Evolutionary conservation across 176 grass and related monocot species (phyloP), one percentile per base, ranked within the genome.

Genomic region (Bolboschoenus planiculmis): DNA sequence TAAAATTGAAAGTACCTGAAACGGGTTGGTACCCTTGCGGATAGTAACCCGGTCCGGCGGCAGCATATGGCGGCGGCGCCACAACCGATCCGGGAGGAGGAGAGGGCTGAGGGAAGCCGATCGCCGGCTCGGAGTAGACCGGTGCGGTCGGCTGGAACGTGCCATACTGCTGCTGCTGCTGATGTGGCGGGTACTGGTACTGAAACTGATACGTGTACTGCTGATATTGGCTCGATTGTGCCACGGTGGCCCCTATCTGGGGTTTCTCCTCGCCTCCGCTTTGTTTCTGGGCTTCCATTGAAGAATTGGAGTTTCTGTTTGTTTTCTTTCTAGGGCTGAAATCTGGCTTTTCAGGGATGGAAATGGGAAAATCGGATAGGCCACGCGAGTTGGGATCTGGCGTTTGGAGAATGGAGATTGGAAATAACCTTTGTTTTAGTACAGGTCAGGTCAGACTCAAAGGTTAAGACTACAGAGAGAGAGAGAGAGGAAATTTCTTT

Each of bases 191-290:
- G 30, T 56, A 64, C 42, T 51, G 81, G 24, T 53, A 23, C 24
- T 54, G 81, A 30, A 55, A 73, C 5, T 23, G 67, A 30, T 57
- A 73, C 13, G 64, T 24, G 39, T 74, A 60, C 26, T 64, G 79
- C 59, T 81, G 79, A 18, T 81, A 46, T 30, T 84, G 46, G 63
- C 24, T 70, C 4, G 81, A 39, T 72, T 70, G 10, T 68, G 29
- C 5, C 7, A 7, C 8, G 2, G 81, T n/a, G 18, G 46, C 27
- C 0, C 31, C 43, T 34, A n/a, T n/a, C n/a, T 63, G 82, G 9
- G 79, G 68, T 68, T 87, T 89, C 73, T 4, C 61, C 15, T 75
- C 68, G 1, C 87, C 77, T 77, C 66, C 87, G 35, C 43, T 84
- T 68, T 73, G 56, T 39, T 62, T 44, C 24, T 62, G 56, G 1